Evolutionary conservation across 192 early-diverging fungal genomes (phyloP).

Genomic region (Thamnidium elegans): DNA sequence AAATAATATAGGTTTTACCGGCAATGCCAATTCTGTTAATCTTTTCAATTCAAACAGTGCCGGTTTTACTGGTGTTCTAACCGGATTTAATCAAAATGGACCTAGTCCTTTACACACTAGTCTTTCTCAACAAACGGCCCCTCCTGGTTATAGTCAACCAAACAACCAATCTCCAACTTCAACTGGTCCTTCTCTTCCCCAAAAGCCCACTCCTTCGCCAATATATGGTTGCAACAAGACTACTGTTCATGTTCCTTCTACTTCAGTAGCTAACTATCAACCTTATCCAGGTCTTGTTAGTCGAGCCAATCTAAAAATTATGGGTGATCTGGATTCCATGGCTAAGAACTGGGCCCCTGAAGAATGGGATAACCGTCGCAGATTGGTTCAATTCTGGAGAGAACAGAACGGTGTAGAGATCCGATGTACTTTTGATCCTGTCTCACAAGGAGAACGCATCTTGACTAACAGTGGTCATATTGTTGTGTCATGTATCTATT

Average conservation of each 20-base stretch:
- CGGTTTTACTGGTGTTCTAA: constrained; percentile 5
- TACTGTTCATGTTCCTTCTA: constrained; percentile 6
- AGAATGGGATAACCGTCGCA: constrained; percentile 61
- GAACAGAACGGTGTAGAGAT: constrained; percentile 64
- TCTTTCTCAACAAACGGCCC: background rate
- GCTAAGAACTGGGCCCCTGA: constrained; percentile 61
- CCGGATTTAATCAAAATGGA: background rate
- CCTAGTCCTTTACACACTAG: background rate
- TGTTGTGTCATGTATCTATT: constrained; percentile 79
- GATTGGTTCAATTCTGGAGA: constrained; percentile 75
- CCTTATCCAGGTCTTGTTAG: constrained; percentile 65
- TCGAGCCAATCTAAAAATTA: constrained; percentile 63
- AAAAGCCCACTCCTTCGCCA: too few relatives aligned
- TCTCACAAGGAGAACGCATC: constrained; percentile 51
- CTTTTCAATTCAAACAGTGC: background rate
- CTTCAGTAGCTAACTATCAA: constrained; percentile 36
- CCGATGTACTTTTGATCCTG: constrained; percentile 62
- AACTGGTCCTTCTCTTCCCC: background rate
- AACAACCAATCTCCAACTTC: background rate
- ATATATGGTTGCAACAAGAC: background rate
- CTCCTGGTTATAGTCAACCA: background rate
- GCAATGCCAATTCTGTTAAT: background rate
- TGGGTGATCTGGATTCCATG: constrained; percentile 65
- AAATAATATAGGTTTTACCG: background rate
- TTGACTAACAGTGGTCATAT: constrained; percentile 30